A percentile compares a stretch with the other conserved stretches of the same genome.
Evolutionary conservation across 2,329 filamentous ascomycete genomes (phyloP).

Genomic region (Hypocrella siamensis): DNA sequence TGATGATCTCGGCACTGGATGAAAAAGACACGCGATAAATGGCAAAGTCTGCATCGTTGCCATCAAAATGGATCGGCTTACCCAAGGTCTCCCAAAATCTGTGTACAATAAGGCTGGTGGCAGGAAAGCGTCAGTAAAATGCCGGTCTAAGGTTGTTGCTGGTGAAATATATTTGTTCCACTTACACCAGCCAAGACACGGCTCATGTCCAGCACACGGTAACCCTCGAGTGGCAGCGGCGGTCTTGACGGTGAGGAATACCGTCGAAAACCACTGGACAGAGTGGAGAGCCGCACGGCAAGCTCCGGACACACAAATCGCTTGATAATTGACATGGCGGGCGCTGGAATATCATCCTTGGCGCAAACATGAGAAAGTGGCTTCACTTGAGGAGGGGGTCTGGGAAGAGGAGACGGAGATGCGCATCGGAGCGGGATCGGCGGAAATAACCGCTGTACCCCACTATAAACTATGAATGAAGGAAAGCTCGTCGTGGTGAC

Average conservation of each 20-base stretch:
- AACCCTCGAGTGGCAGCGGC: conserved; percentile 58
- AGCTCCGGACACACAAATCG: no score
- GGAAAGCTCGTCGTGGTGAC: no score
- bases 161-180: conserved; percentile 7
- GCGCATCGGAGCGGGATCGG: no score
- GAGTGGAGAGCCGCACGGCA: background rate
- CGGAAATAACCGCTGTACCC: no score
- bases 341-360: no score
- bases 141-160: conserved; percentile 1
- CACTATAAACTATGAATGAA: no score
- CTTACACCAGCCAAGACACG: conserved; percentile 84
- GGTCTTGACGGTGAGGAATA: conserved; percentile 11
- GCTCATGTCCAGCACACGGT: conserved; percentile 90
- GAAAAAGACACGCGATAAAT: background rate
- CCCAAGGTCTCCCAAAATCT: conserved; percentile 93
- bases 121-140: conserved; percentile 1
- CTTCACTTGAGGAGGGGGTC: no score
- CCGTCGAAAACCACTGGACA: conserved; percentile 8
- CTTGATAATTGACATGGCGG: no score
- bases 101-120: conserved; percentile 84
- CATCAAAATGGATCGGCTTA: conserved; percentile 25
- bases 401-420: no score
- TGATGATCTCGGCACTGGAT: conserved; percentile 80
- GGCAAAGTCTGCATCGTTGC: background rate
- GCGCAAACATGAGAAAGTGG: no score